Evolutionary conservation across 225 moss, liverwort and hornwort species (phyloP).

Genomic region (Pseudoscleropodium purum): DNA sequence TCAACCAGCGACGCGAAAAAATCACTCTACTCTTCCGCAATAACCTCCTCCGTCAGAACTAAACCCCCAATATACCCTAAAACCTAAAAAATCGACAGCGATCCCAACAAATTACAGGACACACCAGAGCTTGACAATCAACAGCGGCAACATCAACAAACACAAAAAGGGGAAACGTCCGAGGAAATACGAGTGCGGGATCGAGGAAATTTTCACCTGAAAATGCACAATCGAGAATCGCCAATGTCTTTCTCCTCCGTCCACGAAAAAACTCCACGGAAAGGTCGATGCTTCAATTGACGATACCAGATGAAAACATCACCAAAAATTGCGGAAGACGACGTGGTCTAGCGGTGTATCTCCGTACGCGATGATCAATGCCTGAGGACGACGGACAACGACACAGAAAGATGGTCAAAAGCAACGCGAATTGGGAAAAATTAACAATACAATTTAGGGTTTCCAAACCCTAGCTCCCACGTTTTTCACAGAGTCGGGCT

Average conservation of each 20-base stretch:
- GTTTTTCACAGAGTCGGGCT: background rate
- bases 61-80: conserved; percentile 1
- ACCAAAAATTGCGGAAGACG: background rate
- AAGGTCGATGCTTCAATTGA: background rate
- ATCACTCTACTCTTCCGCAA: background rate
- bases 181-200: background rate
- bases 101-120: background rate
- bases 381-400: background rate
- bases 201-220: background rate
- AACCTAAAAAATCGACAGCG: background rate
- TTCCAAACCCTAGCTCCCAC: conserved; percentile 22
- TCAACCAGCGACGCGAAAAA: background rate
- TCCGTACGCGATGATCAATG: background rate
- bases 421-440: background rate
- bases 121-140: background rate
- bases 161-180: background rate
- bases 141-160: background rate
- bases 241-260: background rate
- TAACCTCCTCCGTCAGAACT: background rate
- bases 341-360: background rate
- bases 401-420: background rate
- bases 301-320: background rate
- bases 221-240: background rate
- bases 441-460: background rate
- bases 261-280: background rate